A percentile compares a stretch with the other conserved stretches of the same genome.
These are phyloP conservation scores for Candida bentonensis DNA, from an alignment of 805 yeast genomes.

Conservation along the genomic window DNA sequence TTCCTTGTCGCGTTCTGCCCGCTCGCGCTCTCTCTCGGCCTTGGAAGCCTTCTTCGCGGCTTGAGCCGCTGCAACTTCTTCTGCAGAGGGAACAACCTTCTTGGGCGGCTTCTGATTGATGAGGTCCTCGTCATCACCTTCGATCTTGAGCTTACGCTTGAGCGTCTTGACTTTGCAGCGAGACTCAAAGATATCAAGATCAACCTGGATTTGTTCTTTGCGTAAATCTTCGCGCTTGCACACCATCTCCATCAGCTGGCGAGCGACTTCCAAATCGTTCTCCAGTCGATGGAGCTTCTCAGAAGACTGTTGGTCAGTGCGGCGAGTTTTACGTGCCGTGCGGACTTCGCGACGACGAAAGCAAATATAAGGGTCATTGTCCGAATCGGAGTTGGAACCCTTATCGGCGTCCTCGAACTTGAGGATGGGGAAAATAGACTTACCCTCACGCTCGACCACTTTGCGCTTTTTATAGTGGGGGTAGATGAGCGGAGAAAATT, in stretches of 20 bases:
- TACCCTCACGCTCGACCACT: constrained; percentile 49
- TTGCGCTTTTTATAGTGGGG: constrained; percentile 73
- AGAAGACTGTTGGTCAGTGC: constrained; percentile 82
- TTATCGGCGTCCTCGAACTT: constrained; percentile 79
- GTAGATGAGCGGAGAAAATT: constrained; percentile 56
- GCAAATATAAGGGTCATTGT: constrained; percentile 86
- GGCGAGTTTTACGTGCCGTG: constrained; percentile 89
- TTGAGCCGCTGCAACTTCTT: constrained; percentile 10
- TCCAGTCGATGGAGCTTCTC: constrained; percentile 67
- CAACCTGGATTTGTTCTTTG: constrained; percentile 46
- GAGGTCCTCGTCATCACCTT: constrained; percentile 75
- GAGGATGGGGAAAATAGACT: constrained; percentile 55
- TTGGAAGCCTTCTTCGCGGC: constrained; percentile 18
- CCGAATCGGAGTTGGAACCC: constrained; percentile 35
- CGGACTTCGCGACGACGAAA: constrained; percentile 91
- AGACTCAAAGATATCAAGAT: constrained; percentile 52
- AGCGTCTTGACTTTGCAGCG: constrained; percentile 58
- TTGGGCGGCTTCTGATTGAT: constrained; percentile 61
- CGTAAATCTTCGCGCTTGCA: constrained; percentile 62
- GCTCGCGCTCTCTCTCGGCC: constrained; percentile 2
- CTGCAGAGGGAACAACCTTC: constrained; percentile 9
- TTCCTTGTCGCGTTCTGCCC: constrained; percentile 9
- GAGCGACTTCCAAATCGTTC: constrained; percentile 63
- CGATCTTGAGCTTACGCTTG: constrained; percentile 62
- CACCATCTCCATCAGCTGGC: constrained; percentile 51